Evolutionary conservation across 2,329 filamentous ascomycete genomes (phyloP).

Genomic region (Botrytis aclada): DNA sequence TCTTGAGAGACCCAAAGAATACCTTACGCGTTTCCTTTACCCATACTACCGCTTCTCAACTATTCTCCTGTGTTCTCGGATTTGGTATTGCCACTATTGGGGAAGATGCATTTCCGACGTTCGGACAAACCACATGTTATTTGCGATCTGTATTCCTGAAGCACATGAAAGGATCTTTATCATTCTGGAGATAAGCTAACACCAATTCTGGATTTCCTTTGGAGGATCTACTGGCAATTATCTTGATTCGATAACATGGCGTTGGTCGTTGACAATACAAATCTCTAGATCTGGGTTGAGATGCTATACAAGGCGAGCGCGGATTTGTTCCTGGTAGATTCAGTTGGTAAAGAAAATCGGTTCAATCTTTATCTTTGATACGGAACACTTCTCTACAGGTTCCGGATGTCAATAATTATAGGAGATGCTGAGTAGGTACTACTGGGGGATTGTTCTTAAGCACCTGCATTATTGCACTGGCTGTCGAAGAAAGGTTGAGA

Average conservation of each 20-base stretch:
- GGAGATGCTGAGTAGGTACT: background rate
- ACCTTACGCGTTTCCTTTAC: too few relatives aligned
- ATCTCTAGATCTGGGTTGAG: background rate
- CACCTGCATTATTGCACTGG: background rate
- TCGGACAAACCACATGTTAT: rapidly evolving
- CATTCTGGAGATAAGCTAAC: background rate
- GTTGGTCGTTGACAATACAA: background rate
- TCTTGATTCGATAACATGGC: background rate
- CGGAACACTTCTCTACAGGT: background rate
- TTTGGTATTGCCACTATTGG: background rate
- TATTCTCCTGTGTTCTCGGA: background rate
- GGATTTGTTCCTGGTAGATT: too few relatives aligned
- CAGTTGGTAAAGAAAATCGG: too few relatives aligned
- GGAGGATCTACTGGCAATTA: background rate
- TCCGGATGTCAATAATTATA: background rate
- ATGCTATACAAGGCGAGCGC: background rate
- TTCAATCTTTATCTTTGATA: background rate
- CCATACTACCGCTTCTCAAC: too few relatives aligned
- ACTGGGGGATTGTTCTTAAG: background rate
- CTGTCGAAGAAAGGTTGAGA: background rate
- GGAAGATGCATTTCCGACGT: background rate
- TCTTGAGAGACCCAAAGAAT: too few relatives aligned
- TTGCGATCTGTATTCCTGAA: background rate
- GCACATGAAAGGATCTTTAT: background rate
- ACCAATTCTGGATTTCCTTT: background rate